Base-by-base conservation (phyloP, 176 grass and related monocot genomes). In the Coix lacrymajobi region DNA sequence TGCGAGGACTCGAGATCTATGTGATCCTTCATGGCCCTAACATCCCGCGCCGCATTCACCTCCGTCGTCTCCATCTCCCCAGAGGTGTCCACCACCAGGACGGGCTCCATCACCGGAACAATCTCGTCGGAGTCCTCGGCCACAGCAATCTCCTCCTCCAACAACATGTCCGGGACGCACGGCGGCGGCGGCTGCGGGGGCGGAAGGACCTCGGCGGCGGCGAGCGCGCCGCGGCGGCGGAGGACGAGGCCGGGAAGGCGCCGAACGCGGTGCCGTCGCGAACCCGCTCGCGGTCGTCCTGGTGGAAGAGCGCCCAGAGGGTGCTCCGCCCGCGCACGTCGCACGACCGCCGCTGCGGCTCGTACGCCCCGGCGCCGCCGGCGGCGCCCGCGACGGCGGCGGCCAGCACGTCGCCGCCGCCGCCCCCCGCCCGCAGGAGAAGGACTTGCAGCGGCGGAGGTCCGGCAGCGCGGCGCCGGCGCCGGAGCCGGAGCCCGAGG, bases 301-400 rank as follows among this genome's bases (percentile, higher is more conserved):
- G 85, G 89, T 99, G 87, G 87, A 99, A 99, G 30, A 99, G 85
- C 45, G 93, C 86, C 91, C 93, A 96, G 69, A 99, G 89, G 6
- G 97, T 96, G 76, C 88, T 93, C 34, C 97, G 79, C 20, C 93
- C 97, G 72, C 89, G 87, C 39, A 96, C 91, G 79, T 93, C 96
- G 85, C 96, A 99, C 3, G 96, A 99, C 26, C 86, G 90, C 1
- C 96, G 89, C 80, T 92, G 96, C 34, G 87, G 93, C 73, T 99
- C 93, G 79, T 48, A 46, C 20, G 39, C 39, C 31, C 4, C 34
- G 4, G 41, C 41, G 0, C 70, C 68, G 8, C 72, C 70, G n/a
- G 0, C 25, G 9, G 60, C 34, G n/a, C n/a, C 38, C 22, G 36
- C 66, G 20, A 24, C 36, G 5, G 80, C 69, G 24, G 66, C 78